Evolutionary conservation across 306 rosid species (phyloP), one percentile per base, ranked within the genome.

Genomic region (Acacia melanoxylon): DNA sequence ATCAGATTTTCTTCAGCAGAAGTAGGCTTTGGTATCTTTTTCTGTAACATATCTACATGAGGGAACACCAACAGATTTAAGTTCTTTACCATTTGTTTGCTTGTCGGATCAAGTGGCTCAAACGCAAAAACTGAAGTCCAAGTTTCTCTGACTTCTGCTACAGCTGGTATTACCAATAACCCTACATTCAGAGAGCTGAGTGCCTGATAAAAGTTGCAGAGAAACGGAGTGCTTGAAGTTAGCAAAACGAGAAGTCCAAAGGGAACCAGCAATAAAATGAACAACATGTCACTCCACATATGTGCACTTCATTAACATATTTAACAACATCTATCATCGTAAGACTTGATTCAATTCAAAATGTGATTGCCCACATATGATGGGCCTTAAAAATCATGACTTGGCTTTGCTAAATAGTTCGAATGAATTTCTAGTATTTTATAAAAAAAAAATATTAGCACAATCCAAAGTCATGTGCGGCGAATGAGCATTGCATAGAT

Each of bases 51-150:
- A 78, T 92, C 92, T 46, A 91, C 89, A 20, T 93, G 91, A 63
- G 99, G 98, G 72, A 95, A 93, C 78, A 92, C 97, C 92, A 93
- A 49, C 84, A 95, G 75, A 81, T 86, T 95, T 86, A 84, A 85
- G 85, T 78, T 93, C 79, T 85, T 92, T 89, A 89, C 87, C 78
- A 75, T 79, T 82, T 76, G 78, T 84, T 86, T 92, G 91, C 19
- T 83, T 66, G 87, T 84, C 62, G 48, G 80, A 72, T 91, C 92
- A 82, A 90, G 92, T 73, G 92, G 87, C 82, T 87, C 88, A 80
- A 93, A 93, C 78, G 98, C 98, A 87, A 95, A 95, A 76, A 83
- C 88, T 15, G 92, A 86, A 80, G 97, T 92, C 99, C 99, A 95
- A 70, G 92, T 93, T 83, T 87, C 91, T 77, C 80, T 89, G 59